Base-by-base conservation (phyloP, 257 asterid genomes). In the Solanum pennellii region DNA sequence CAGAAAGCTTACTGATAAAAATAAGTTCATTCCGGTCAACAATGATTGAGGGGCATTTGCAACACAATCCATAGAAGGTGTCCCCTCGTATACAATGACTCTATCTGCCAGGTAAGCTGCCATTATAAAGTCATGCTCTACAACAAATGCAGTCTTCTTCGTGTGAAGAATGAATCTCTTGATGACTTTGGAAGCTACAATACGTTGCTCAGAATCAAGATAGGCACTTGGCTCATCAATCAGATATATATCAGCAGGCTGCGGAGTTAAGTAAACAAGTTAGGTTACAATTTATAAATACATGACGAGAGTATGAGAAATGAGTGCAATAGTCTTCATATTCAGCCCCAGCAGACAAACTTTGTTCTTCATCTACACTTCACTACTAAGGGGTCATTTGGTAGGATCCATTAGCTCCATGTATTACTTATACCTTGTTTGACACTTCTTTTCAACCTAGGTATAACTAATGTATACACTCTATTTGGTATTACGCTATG, bases 171-270 rank as follows among this genome's bases (percentile, higher is more conserved):
- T 96, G 49, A 97, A 97, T 88, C 99, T 94, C 95, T 97, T 97
- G 75, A 97, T 97, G 88, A 97, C 99, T 93, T 97, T 97, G 37
- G 99, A 94, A 87, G 99, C 99, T 83, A 97, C 99, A 86, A 97
- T 97, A 87, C 99, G 98, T 91, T 97, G 99, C 95, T 97, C 99
- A 7, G 99, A 97, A 90, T 97, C 99, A 10, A 97, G 98, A 92
- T 97, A 97, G 9, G 99, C 99, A 93, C 99, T 97, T 9, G 98
- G 99, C 84, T 97, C 99, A 52, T 97, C 99, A 69, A 97, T 97
- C 72, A 97, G 87, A 89, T 97, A 97, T 87, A 97, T 96, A 90
- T 97, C 99, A 41, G 99, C 99, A 69, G 99, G 99, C 99, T 96
- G 97, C 93, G 86, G 89, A 89, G 80, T 90, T 76, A 44, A 87